phyloP scores from a whole-genome alignment of 345 rosid species.

The Salix caprea region DNA sequence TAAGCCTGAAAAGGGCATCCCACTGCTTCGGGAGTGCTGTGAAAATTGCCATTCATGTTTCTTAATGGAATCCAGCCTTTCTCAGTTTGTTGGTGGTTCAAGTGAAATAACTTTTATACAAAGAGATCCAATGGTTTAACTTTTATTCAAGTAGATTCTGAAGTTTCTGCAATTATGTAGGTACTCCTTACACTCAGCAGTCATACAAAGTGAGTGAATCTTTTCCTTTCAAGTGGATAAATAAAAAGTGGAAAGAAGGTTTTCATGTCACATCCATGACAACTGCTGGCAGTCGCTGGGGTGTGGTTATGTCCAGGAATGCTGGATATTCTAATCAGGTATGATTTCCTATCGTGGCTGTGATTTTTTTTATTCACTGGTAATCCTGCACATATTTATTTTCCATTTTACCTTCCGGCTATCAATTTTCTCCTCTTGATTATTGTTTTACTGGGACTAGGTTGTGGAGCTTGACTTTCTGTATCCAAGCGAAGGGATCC shows the following conservation, averaged over 20 bases:
- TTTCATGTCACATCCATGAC: constrained; percentile 98
- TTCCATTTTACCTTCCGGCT: not conserved
- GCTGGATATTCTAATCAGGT: constrained; percentile 36
- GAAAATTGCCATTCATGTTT: not conserved
- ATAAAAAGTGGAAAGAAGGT: constrained; percentile 99
- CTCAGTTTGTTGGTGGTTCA: not conserved
- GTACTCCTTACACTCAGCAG: constrained; percentile 93
- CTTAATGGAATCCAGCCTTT: not conserved
- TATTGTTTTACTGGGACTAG: constrained; percentile 13
- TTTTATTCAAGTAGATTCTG: constrained; percentile 1
- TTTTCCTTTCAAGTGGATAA: constrained; percentile 97
- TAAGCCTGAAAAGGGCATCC: not conserved
- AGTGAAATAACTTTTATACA: not conserved
- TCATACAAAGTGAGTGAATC: constrained; percentile 98
- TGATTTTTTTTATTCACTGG: not conserved
- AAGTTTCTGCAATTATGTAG: constrained; percentile 35
- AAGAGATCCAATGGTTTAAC: not conserved
- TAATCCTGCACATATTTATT: not conserved
- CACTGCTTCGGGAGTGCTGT: not conserved
- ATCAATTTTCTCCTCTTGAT: not conserved
- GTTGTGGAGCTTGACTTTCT: constrained; percentile 34
- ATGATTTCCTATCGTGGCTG: not conserved
- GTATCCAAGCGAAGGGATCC: constrained; percentile 75
- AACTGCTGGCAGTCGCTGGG: constrained; percentile 59
- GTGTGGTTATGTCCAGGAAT: constrained; percentile 37